Percentiles rank a stretch among this genome's conserved stretches.
These are phyloP conservation scores for Exophiala bonariae DNA, from an alignment of 2,329 filamentous ascomycete species.

Conservation along the genomic window DNA sequence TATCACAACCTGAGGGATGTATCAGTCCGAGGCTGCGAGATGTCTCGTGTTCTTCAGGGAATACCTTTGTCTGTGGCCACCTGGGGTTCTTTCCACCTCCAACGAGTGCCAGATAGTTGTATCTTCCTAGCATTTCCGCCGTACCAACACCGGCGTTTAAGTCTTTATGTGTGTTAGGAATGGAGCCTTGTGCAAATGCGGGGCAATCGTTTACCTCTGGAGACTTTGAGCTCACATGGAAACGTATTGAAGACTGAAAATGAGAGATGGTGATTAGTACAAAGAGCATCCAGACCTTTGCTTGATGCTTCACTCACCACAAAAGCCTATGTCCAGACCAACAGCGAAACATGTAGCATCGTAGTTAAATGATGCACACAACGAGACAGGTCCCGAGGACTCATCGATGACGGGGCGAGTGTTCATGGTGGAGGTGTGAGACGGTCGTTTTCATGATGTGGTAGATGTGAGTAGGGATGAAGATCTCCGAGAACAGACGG, in stretches of 20 bases:
- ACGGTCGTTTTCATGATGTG: background rate
- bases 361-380: constrained; percentile 83
- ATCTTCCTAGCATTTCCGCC: constrained; percentile 81
- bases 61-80: constrained; percentile 80
- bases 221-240: constrained; percentile 68
- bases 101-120: constrained; percentile 85
- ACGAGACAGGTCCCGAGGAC: constrained; percentile 69
- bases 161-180: constrained; percentile 45
- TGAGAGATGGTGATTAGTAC: too few relatives aligned
- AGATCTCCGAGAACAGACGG: too few relatives aligned
- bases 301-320: constrained; percentile 59
- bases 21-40: constrained; percentile 5
- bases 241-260: constrained; percentile 69
- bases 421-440: constrained; percentile 64
- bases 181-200: background rate
- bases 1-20: constrained; percentile 62
- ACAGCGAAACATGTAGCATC: constrained; percentile 84
- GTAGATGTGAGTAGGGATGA: background rate
- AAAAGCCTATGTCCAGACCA: constrained; percentile 82
- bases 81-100: constrained; percentile 84
- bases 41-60: constrained; percentile 1
- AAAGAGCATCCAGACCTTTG: too few relatives aligned
- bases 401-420: constrained; percentile 82
- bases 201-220: constrained; percentile 49
- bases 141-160: constrained; percentile 81